Evolutionary conservation across 1,284 basidiomycete species (phyloP).

Genomic region (Tilletia horrida): DNA sequence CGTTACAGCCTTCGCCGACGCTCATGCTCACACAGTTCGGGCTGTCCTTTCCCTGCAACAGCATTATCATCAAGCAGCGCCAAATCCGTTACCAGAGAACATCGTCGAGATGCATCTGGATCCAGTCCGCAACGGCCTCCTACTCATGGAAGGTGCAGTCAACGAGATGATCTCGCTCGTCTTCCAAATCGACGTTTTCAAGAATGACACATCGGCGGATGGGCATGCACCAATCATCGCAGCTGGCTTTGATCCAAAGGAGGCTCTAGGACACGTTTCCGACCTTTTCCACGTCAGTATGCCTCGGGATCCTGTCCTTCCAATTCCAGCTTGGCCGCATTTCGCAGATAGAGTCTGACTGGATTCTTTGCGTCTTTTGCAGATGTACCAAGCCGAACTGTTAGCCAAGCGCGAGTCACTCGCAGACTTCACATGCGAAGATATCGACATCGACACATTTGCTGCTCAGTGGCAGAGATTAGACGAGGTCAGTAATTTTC

Average conservation of each 20-base stretch:
- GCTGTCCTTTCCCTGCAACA: conserved; percentile 13
- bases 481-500: conserved; percentile 23
- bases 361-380: neutral
- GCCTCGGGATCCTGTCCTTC: neutral
- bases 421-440: conserved; percentile 50
- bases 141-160: conserved; percentile 10
- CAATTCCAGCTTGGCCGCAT: neutral
- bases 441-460: conserved; percentile 35
- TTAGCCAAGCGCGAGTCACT: conserved; percentile 43
- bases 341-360: neutral
- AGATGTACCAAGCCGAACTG: conserved; percentile 49
- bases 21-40: conserved; percentile 8
- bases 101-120: neutral
- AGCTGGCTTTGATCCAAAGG: conserved; percentile 37
- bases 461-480: conserved; percentile 32
- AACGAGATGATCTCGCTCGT: conserved; percentile 15
- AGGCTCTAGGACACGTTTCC: conserved; percentile 38
- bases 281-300: conserved; percentile 46
- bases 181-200: conserved; percentile 23
- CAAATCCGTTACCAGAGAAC: neutral
- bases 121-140: conserved; percentile 6
- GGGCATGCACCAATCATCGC: neutral
- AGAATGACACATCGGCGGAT: conserved; percentile 22
- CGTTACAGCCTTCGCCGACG: neutral
- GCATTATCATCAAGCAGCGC: neutral